Conservation (phyloP, 163 green algal genomes). For the Chlamydomonas reinhardtii region DNA sequence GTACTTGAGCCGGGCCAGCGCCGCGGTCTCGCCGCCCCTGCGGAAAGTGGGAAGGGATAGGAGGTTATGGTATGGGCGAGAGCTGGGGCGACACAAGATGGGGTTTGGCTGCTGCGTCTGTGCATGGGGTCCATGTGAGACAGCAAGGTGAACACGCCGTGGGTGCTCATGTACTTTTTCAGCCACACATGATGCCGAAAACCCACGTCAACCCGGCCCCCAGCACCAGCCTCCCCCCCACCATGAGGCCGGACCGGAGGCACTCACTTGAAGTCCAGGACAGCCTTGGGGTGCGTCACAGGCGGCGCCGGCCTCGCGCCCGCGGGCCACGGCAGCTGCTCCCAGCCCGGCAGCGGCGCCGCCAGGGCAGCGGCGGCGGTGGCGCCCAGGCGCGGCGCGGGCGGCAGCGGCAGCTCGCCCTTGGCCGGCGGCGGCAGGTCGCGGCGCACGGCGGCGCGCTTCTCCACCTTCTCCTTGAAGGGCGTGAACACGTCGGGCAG, state of each 20-base stretch:
- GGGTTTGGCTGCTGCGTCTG: too few species aligned
- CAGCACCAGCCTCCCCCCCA: too few species aligned
- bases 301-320: slow-evolving; percentile 28
- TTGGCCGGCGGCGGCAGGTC: slow-evolving; percentile 68
- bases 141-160: too few species aligned
- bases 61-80: too few species aligned
- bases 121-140: too few species aligned
- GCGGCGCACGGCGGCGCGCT: slow-evolving; percentile 58
- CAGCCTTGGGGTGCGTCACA: slow-evolving; percentile 57
- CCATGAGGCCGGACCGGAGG: too few species aligned
- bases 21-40: slow-evolving; percentile 89
- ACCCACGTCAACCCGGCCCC: too few species aligned
- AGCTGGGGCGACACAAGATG: too few species aligned
- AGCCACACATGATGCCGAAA: too few species aligned
- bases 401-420: slow-evolving; percentile 83
- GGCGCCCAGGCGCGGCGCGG: not conserved
- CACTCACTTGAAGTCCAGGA: slow-evolving; percentile 72
- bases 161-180: too few species aligned
- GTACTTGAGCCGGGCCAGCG: slow-evolving; percentile 89
- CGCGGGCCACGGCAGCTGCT: slow-evolving; percentile 55
- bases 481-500: slow-evolving; percentile 93
- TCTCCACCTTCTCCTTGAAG: slow-evolving; percentile 86
- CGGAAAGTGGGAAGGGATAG: too few species aligned
- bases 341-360: slow-evolving; percentile 48
- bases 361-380: not conserved